phyloP scores from a whole-genome alignment of 495 filamentous ascomycete genomes.

The Aeminium ludgeri region DNA sequence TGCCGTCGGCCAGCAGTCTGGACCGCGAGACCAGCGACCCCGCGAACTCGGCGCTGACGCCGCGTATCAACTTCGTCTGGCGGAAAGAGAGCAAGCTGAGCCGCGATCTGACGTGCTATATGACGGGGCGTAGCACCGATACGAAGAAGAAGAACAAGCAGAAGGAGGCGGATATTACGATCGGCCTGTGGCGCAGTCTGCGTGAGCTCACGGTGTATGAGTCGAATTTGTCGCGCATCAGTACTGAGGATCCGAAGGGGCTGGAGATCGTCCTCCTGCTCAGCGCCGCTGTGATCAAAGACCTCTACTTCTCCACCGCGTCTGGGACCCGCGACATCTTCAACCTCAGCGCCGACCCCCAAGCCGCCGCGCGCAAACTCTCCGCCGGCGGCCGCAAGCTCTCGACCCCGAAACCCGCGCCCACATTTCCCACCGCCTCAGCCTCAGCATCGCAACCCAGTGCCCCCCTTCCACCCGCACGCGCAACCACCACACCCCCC shows the following conservation, averaged over 20 bases:
- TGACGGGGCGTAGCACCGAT: constrained; percentile 56
- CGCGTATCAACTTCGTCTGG: constrained; percentile 77
- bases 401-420: constrained; percentile 9
- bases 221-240: constrained; percentile 74
- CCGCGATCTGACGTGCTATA: constrained; percentile 64
- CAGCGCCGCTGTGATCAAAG: constrained; percentile 65
- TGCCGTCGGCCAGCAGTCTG: constrained; percentile 55
- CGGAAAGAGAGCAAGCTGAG: constrained; percentile 75
- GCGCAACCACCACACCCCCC: constrained; percentile 10
- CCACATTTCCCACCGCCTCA: too few species aligned
- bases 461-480: constrained; percentile 5
- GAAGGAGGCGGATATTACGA: constrained; percentile 84
- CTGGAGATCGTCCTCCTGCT: constrained; percentile 79
- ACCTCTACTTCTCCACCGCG: constrained; percentile 50
- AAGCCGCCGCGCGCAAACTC: constrained; percentile 4
- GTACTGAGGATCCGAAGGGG: constrained; percentile 89
- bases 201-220: constrained; percentile 76
- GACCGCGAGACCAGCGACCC: constrained; percentile 61
- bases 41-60: constrained; percentile 48
- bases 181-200: constrained; percentile 57
- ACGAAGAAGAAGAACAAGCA: constrained; percentile 44
- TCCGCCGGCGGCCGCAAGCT: constrained; percentile 12
- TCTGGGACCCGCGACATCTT: constrained; percentile 50
- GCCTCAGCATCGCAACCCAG: too few species aligned
- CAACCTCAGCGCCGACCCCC: constrained; percentile 46